A percentile compares a stretch with the other conserved stretches of the same genome.
These are phyloP conservation scores for Chaetomium globosum DNA, from an alignment of 2,329 filamentous ascomycete species.

Conservation along the genomic window DNA sequence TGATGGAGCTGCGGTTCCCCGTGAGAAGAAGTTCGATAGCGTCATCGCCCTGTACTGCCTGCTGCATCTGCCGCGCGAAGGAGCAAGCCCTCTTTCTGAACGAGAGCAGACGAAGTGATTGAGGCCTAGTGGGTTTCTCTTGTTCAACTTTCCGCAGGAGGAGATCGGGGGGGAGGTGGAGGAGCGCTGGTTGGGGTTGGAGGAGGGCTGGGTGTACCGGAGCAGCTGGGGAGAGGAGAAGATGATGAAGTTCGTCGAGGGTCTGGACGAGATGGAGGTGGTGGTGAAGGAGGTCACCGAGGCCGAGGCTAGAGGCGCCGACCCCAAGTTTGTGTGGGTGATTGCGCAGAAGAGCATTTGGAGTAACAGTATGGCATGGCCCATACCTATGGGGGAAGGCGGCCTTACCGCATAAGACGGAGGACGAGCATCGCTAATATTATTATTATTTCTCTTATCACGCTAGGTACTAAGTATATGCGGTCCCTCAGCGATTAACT, in stretches of 20 bases:
- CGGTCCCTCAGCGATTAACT: no score
- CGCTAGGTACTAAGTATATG: no score
- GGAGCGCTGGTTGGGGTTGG: slow-evolving; percentile 45
- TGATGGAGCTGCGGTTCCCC: slow-evolving; percentile 43
- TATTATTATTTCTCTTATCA: no score
- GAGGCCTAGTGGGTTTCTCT: slow-evolving; percentile 53
- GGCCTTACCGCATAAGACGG: not conserved
- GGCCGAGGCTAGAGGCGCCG: slow-evolving; percentile 37
- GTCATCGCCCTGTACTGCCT: slow-evolving; percentile 58
- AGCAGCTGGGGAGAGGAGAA: slow-evolving; percentile 46
- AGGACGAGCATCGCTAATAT: not conserved
- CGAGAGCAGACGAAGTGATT: slow-evolving; percentile 54
- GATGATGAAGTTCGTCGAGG: slow-evolving; percentile 40
- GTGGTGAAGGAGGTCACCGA: slow-evolving; percentile 39
- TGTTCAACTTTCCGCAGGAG: slow-evolving; percentile 50
- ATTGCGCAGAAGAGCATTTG: slow-evolving; percentile 41
- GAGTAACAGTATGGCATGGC: no score
- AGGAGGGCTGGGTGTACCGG: slow-evolving; percentile 50
- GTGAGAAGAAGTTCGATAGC: slow-evolving; percentile 47
- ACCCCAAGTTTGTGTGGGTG: slow-evolving; percentile 47
- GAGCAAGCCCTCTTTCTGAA: slow-evolving; percentile 53
- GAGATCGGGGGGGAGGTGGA: slow-evolving; percentile 38
- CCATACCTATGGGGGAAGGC: no score
- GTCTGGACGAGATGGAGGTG: slow-evolving; percentile 40
- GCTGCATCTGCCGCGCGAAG: slow-evolving; percentile 55